Percentiles rank a stretch among this genome's conserved stretches.
Conservation (phyloP, 2,329 filamentous ascomycete species). For the Cladosporium colombiae region DNA sequence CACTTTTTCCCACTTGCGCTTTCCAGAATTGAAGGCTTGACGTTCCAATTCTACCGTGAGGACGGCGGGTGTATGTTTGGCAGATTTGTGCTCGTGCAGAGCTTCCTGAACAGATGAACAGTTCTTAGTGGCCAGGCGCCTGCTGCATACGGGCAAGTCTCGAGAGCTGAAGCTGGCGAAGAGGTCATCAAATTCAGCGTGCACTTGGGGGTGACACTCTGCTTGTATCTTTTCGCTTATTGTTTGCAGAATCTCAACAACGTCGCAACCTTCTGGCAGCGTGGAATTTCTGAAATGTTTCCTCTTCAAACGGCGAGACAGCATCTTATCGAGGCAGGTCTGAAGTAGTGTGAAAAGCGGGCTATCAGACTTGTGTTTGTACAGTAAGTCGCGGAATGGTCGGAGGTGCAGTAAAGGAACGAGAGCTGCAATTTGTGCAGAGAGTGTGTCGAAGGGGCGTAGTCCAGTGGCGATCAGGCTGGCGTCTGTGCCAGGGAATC, state of each 20-base stretch:
- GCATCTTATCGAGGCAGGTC: slow-evolving; percentile 33
- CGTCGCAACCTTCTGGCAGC: slow-evolving; percentile 26
- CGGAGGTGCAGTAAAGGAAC: slow-evolving; percentile 60
- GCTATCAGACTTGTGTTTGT: slow-evolving; percentile 36
- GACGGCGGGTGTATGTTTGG: slow-evolving; percentile 36
- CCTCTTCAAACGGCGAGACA: slow-evolving; percentile 20
- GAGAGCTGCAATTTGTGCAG: slow-evolving; percentile 50
- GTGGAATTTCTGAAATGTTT: slow-evolving; percentile 12
- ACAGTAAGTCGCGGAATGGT: slow-evolving; percentile 60
- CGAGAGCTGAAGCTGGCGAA: slow-evolving; percentile 28
- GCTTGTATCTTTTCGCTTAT: slow-evolving; percentile 22
- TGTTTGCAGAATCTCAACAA: slow-evolving; percentile 28
- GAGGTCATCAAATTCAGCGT: slow-evolving; percentile 26
- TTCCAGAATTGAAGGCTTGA: slow-evolving; percentile 56
- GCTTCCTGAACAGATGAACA: slow-evolving; percentile 45
- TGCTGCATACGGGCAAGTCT: slow-evolving; percentile 26
- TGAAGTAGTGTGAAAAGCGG: slow-evolving; percentile 21
- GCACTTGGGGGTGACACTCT: slow-evolving; percentile 22
- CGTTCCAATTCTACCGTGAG: slow-evolving; percentile 56
- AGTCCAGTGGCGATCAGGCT: slow-evolving; percentile 60
- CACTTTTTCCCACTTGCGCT: slow-evolving; percentile 59
- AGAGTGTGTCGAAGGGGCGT: slow-evolving; percentile 44
- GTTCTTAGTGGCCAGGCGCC: slow-evolving; percentile 33
- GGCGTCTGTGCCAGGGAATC: slow-evolving; percentile 41
- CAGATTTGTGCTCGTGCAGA: slow-evolving; percentile 35